Evolutionary conservation across 495 filamentous ascomycete species (phyloP), one percentile per base, ranked within the genome.

Genomic region (Daldinia vernicosa): DNA sequence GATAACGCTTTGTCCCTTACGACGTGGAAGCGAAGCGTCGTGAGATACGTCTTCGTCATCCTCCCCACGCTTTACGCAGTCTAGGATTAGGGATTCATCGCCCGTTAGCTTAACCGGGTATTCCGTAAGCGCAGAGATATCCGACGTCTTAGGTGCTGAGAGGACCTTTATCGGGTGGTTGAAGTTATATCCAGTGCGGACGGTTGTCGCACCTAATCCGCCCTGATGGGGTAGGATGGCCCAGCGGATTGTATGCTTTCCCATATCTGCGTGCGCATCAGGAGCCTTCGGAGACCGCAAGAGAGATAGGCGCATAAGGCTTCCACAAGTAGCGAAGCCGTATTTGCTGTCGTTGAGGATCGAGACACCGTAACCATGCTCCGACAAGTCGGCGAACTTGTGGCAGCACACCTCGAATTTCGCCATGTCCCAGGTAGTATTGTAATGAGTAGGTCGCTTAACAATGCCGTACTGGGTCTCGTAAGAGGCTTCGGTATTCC

Each of bases 391-490:
- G n/a, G 95, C 95, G 85, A 92, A 99, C 78, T 93, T 95, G 82
- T 99, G 95, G 79, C 92, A 94, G 87, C 94, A 97, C 47, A 99
- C 95, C 82, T 99, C 95, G 73, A 99, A 99, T 75, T 97, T 97
- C 73, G 95, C 95, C 95, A 97, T 97, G 72, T 99, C 95, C 95
- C 95, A 99, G 77, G 87, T 91, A 19, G 94, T 97, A 80, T 97
- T 97, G 83, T 95, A 97, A 82, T 97, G 95, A 0, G 95, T 99
- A 8, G 95, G 94, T 43, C 95, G 89, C 67, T 86, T 85, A 67
- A 96, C 87, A 62, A 97, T 88, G 69, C 95, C 96, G 72, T 92
- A 99, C 76, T 97, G 93, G 27, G 94, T 97, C 76, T 98, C 95
- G 75, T 98, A 98, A n/a, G 89, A 92, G 11, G 95, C 95, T 78